Conservation (phyloP, 1,284 basidiomycete genomes). For the Ceratobasidium sp. region DNA sequence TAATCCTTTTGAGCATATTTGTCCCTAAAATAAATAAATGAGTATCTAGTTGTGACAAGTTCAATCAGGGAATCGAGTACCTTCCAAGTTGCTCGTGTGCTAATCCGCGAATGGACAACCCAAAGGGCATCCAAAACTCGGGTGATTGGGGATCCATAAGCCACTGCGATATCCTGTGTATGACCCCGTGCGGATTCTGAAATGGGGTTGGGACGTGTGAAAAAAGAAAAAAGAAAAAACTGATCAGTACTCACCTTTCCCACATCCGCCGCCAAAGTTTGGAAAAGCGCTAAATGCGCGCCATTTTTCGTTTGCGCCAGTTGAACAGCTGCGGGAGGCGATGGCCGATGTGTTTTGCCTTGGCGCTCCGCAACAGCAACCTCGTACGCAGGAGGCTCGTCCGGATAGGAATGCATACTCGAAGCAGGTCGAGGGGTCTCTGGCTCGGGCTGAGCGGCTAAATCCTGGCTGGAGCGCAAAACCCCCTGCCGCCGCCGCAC, state of each 20-base stretch:
- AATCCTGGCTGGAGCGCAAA: constrained; percentile 7
- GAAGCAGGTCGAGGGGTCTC: background rate
- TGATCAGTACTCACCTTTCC: background rate
- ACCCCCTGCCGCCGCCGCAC: constrained; percentile 29
- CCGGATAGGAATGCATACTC: background rate
- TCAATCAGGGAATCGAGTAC: background rate
- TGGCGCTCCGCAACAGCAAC: background rate
- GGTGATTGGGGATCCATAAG: constrained; percentile 28
- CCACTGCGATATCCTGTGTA: constrained; percentile 20
- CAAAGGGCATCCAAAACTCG: constrained; percentile 16
- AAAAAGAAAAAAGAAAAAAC: background rate
- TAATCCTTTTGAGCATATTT: constrained; percentile 24
- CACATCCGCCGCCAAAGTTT: background rate
- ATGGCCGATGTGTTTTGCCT: background rate
- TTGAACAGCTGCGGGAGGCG: background rate
- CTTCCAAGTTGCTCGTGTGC: constrained; percentile 24
- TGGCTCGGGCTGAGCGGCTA: background rate
- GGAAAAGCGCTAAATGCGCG: constrained; percentile 11
- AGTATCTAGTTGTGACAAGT: background rate
- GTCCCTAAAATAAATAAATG: background rate
- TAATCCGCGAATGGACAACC: constrained; percentile 14
- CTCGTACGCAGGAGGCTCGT: constrained; percentile 23
- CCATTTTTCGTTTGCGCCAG: constrained; percentile 19
- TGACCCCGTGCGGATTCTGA: constrained; percentile 2
- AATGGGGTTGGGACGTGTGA: background rate